A percentile compares a stretch with the other conserved stretches of the same genome.
These are phyloP conservation scores for Rhizopus microsporus DNA, from an alignment of 371 early-diverging fungal genomes.

Conservation along the genomic window DNA sequence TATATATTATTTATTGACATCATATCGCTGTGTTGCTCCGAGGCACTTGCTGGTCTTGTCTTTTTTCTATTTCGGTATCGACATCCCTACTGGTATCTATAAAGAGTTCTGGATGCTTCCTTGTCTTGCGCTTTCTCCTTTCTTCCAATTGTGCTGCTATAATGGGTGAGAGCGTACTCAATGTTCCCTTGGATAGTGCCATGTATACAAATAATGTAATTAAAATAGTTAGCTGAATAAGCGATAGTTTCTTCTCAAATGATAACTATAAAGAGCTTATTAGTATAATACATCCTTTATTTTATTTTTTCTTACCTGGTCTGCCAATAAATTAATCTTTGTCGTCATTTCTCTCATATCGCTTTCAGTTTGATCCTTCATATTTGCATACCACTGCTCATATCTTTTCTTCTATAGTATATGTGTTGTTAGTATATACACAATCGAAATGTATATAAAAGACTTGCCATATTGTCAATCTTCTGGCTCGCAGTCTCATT, in stretches of 20 bases:
- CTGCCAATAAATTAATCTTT: slow-evolving; percentile 57
- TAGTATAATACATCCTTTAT: background rate
- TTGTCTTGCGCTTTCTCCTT: slow-evolving; percentile 19
- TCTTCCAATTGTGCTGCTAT: slow-evolving; percentile 48
- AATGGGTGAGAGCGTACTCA: slow-evolving; percentile 46
- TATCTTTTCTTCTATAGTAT: slow-evolving; percentile 47
- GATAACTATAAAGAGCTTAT: slow-evolving; percentile 34
- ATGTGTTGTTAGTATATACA: background rate
- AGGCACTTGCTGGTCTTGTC: background rate
- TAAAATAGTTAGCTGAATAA: slow-evolving; percentile 58
- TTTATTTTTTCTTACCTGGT: slow-evolving; percentile 40
- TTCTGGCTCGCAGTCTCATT: slow-evolving; percentile 64
- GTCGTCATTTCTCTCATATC: slow-evolving; percentile 51
- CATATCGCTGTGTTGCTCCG: background rate
- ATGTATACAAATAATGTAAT: slow-evolving; percentile 57
- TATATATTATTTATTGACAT: background rate
- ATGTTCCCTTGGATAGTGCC: slow-evolving; percentile 50
- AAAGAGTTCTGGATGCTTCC: background rate
- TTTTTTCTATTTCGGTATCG: background rate
- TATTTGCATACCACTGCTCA: slow-evolving; percentile 62
- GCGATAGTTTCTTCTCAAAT: slow-evolving; percentile 64
- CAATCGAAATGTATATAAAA: slow-evolving; percentile 1
- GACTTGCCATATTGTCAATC: slow-evolving; percentile 57
- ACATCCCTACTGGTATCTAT: too few relatives aligned
- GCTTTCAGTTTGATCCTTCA: slow-evolving; percentile 48